Base-by-base conservation (phyloP, 805 yeast species). In the Kuraishia capsulata region DNA sequence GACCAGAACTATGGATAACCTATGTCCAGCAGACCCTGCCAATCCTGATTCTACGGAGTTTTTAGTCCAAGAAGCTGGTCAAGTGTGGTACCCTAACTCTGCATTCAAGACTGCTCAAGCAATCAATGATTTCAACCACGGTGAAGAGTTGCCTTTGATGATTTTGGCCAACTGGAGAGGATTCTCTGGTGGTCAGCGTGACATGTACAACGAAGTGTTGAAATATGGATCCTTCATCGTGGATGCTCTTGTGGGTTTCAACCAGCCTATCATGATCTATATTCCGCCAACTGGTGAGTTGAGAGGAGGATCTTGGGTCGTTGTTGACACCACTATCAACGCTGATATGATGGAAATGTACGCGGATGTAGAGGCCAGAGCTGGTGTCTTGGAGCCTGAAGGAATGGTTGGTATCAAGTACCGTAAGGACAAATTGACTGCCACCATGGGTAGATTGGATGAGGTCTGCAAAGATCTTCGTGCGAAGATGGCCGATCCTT, bases 271-370 rank as follows among this genome's bases (percentile, higher is more conserved):
- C 48, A 81, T 92, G 67, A 87, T 92, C 20, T 92, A 92, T 65
- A 90, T 92, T 61, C 98, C 99, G 38, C 99, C 99, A 42, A 78
- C 83, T 49, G 98, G 97, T 61, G 99, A 92, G 65, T 74, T 92
- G 50, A 84, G 99, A 76, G 99, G 99, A 71, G 99, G 99, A 61
- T 90, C 98, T 20, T 92, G 99, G 99, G 99, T 94, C 40, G 99
- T 92, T 50, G 96, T 92, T 58, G 99, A 92, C 64, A 97, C 98
- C 47, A 86, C 97, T 37, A 92, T 92, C 67, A 92, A 94, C 63
- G 64, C 83, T 35, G 97, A 89, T 45, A 86, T 86, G 85, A 94
- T 92, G 96, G 99, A 92, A 68, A 90, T 92, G 97, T 92, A 90
- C 54, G 97, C 97, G 18, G 98, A 94, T 62, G 81, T 76, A 37